A percentile compares a stretch with the other conserved stretches of the same genome.
Evolutionary conservation across 257 asterid species (phyloP).

Genomic region (Sherardia arvensis): DNA sequence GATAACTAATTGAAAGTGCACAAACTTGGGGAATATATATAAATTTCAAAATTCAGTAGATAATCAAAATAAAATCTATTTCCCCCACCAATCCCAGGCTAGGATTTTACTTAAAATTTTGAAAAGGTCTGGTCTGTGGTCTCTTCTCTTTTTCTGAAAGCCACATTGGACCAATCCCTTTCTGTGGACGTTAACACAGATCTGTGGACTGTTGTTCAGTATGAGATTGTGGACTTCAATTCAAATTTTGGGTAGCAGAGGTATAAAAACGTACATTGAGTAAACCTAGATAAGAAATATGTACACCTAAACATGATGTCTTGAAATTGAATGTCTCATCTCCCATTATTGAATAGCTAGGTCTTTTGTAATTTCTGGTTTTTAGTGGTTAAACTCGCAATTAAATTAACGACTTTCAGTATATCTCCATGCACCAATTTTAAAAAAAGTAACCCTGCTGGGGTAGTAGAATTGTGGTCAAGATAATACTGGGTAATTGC

Average conservation of each 20-base stretch:
- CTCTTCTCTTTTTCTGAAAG: neutral
- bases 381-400: neutral
- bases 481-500: neutral
- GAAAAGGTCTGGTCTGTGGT: neutral
- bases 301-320: slow-evolving; percentile 1
- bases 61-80: too few species aligned
- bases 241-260: neutral
- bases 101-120: neutral
- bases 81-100: neutral
- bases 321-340: neutral
- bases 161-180: neutral
- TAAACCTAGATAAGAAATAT: neutral
- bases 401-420: neutral
- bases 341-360: neutral
- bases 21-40: neutral
- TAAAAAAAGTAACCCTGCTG: too few species aligned
- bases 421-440: neutral
- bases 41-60: too few species aligned
- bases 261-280: neutral
- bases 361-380: neutral
- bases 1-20: neutral
- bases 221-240: neutral
- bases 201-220: neutral
- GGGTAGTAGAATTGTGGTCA: too few species aligned
- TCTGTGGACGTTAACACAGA: neutral